Evolutionary conservation across 176 grass and related monocot species (phyloP).

Genomic region (Dactylis glomerata): DNA sequence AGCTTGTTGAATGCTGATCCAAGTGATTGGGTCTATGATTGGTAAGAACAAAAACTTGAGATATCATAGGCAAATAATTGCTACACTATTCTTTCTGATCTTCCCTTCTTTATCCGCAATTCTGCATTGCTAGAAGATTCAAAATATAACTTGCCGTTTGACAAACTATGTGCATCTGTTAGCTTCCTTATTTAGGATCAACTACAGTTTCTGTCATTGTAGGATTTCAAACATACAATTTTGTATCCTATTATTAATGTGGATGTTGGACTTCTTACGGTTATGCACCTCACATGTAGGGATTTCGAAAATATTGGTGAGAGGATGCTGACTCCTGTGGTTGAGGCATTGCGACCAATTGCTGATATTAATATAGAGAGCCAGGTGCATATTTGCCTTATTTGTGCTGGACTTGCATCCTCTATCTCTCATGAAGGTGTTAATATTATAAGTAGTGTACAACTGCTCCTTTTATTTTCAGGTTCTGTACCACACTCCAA

Average conservation of each 20-base stretch:
- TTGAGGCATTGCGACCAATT: conserved; percentile 74
- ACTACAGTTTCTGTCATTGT: not conserved
- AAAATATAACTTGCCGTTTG: not conserved
- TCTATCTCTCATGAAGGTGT: conserved; percentile 8
- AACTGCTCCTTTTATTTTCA: conserved; percentile 28
- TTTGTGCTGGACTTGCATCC: not conserved
- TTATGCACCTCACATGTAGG: conserved; percentile 46
- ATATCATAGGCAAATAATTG: not conserved
- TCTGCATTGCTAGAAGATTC: not conserved
- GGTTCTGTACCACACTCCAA: conserved; percentile 94
- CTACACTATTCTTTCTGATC: not conserved
- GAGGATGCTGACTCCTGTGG: conserved; percentile 64
- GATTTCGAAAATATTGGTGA: conserved; percentile 79
- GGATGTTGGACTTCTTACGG: not conserved
- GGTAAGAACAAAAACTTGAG: conserved; percentile 42
- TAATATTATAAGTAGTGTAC: not conserved
- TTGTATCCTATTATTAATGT: conserved; percentile 1
- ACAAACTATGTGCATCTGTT: not conserved
- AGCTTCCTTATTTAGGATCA: conserved; percentile 18
- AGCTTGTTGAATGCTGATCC: conserved; percentile 91
- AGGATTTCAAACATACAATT: not conserved
- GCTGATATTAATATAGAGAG: conserved; percentile 90
- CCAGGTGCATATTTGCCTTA: conserved; percentile 60
- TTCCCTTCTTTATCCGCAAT: not conserved
- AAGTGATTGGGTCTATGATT: conserved; percentile 79